Base-by-base conservation (phyloP, 129 eudicot genomes). In the Pittosporum tobira region DNA sequence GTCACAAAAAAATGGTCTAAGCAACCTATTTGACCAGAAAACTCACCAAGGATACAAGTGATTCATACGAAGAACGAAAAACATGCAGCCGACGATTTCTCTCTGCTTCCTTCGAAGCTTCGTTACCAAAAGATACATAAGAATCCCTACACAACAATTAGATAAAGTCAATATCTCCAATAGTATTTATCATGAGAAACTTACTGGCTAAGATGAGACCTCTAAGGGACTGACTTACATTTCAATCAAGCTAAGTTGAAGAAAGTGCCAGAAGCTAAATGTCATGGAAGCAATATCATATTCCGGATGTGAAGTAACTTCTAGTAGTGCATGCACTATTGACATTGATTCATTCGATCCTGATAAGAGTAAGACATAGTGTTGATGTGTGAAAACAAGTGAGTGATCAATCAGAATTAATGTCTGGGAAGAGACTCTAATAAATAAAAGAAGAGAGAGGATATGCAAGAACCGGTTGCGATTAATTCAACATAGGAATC, bases 201-300 rank as follows among this genome's bases (percentile, higher is more conserved):
- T 22, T 20, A 38, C 43, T 11, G 27, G 57, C n/a, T n/a, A n/a
- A n/a, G 47, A 25, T 46, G 37, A 47, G 42, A 72, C 57, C 37
- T 48, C 42, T 25, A 37, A 48, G 71, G 47, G 28, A 44, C n/a
- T n/a, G n/a, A 63, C 67, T 48, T 62, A 93, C 99, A 88, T 79
- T 64, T 87, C 96, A 57, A 73, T 75, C 73, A 93, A 77, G 55
- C 75, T 67, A 57, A 93, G 65, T 68, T 93, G 96, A 73, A 93
- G 99, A 81, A 73, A 81, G 78, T 93, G 99, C 99, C 99, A 93
- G 75, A 93, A 93, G 56, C 87, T 93, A 65, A 93, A 93, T 62
- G 99, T 93, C 99, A 93, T 93, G 53, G 96, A 93, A 75, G 96
- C 96, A 72, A 93, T 93, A 75, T 93, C 99, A 67, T 78, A 87